A percentile compares a stretch with the other conserved stretches of the same genome.
Conservation (phyloP, 2,329 filamentous ascomycete species). For the Neopestalotiopsis sp. region DNA sequence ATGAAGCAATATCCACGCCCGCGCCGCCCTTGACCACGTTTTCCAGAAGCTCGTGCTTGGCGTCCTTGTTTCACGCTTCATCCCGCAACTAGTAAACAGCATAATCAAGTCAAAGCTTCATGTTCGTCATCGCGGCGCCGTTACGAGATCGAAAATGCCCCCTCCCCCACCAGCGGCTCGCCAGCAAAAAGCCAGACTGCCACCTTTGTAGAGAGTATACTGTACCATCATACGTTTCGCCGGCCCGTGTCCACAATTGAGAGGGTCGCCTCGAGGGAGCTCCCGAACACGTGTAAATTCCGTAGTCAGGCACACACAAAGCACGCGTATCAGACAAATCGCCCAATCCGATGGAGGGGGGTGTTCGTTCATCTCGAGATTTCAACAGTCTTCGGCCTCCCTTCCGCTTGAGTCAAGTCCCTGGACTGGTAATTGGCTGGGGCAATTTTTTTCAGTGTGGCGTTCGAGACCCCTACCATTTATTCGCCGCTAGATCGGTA, state of each 20-base stretch:
- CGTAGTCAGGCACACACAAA: not conserved
- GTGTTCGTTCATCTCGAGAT: not conserved
- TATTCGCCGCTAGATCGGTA: constrained; percentile 1
- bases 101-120: constrained; percentile 14
- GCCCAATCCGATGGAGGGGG: not conserved
- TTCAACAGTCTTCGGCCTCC: not conserved
- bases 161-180: not conserved
- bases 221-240: not conserved
- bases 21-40: constrained; percentile 13
- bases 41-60: constrained; percentile 18
- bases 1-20: constrained; percentile 24
- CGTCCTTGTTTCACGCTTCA: constrained; percentile 18
- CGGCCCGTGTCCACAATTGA: not conserved
- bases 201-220: not conserved
- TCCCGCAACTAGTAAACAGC: not conserved
- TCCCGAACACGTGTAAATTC: not conserved
- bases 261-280: not conserved
- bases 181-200: not conserved
- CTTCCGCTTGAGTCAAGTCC: constrained; percentile 2
- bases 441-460: not conserved
- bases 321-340: not conserved
- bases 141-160: constrained; percentile 14
- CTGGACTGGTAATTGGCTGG: not conserved
- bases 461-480: not conserved
- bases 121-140: constrained; percentile 20